A percentile compares a stretch with the other conserved stretches of the same genome.
Conservation (phyloP, 495 filamentous ascomycete species). For the Xylaria grammica region DNA sequence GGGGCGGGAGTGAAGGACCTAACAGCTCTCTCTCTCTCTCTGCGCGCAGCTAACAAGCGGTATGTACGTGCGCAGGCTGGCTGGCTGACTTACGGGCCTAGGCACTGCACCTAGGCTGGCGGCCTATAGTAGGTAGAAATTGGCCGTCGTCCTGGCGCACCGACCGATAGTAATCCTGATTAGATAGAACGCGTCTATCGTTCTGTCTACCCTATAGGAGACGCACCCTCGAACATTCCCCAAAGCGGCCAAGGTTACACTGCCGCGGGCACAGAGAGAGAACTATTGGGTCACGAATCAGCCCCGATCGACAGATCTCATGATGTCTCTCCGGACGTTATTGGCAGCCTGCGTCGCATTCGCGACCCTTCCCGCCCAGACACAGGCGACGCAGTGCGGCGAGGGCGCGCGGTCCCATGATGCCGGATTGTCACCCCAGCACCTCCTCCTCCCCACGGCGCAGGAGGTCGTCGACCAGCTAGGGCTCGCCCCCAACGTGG, state of each 20-base stretch:
- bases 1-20: no score
- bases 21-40: no score
- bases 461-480: slow-evolving; percentile 45
- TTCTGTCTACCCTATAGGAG: not conserved
- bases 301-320: slow-evolving; percentile 12
- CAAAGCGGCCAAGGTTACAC: not conserved
- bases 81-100: not conserved
- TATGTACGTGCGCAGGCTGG: not conserved
- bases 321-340: slow-evolving; percentile 4
- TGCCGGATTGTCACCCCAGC: not conserved
- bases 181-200: no score
- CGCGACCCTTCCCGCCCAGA: slow-evolving; percentile 12
- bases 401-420: not conserved
- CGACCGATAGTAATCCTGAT: no score
- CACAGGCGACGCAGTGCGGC: slow-evolving; percentile 10
- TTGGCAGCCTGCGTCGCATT: slow-evolving; percentile 20
- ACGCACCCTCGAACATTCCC: not conserved
- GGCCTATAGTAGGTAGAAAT: not conserved
- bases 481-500: slow-evolving; percentile 46
- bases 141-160: not conserved
- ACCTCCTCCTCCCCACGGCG: slow-evolving; percentile 28
- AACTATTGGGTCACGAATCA: not conserved
- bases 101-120: not conserved
- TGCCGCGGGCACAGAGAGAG: not conserved
- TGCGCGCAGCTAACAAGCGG: not conserved